These are phyloP conservation scores for Fusarium ramigenum DNA, from an alignment of 2,329 filamentous ascomycete genomes.

Conservation along the genomic window DNA sequence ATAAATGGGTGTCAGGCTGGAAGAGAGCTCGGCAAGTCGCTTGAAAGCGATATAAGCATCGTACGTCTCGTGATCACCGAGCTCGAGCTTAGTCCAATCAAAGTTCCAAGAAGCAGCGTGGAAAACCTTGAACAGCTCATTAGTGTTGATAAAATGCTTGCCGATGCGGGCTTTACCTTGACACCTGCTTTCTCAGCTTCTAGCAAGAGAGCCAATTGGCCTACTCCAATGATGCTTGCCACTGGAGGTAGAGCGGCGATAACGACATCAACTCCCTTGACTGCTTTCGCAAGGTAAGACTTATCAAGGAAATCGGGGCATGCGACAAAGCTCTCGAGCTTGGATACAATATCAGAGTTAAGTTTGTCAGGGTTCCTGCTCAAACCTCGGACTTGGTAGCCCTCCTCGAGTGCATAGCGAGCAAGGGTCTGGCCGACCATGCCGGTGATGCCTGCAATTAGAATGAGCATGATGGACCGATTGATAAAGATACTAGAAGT, in stretches of 20 bases:
- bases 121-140: neutral
- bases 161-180: neutral
- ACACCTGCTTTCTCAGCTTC: conserved; percentile 11
- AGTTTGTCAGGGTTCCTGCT: neutral
- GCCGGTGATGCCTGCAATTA: conserved; percentile 4
- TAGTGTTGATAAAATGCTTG: neutral
- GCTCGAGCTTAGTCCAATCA: conserved; percentile 1
- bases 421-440: conserved; percentile 8
- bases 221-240: conserved; percentile 1
- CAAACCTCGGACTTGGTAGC: neutral
- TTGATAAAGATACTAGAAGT: rapidly evolving
- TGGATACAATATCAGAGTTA: neutral
- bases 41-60: conserved; percentile 15
- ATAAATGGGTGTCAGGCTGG: neutral
- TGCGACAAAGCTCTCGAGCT: neutral
- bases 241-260: neutral
- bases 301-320: neutral
- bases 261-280: neutral
- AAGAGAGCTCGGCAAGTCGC: conserved; percentile 4
- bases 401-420: neutral
- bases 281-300: neutral
- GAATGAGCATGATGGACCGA: neutral
- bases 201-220: neutral
- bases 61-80: conserved; percentile 7
- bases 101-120: conserved; percentile 7